A percentile compares a stretch with the other conserved stretches of the same genome.
Conservation (phyloP, 305 asterid genomes). For the Fraxinus xanthoxyloides region DNA sequence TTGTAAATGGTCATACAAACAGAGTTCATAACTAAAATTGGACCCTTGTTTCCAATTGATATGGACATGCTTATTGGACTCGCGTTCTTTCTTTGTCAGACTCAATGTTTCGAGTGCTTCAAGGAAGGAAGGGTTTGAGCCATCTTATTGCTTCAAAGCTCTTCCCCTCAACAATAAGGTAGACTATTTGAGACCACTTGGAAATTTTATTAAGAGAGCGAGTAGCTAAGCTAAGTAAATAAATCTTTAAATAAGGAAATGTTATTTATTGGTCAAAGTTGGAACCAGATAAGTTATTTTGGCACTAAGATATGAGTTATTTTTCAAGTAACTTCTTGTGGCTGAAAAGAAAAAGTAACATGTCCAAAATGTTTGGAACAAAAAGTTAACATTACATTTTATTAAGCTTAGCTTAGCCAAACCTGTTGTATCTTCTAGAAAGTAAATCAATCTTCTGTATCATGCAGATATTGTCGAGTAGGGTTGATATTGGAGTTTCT, state of each 20-base stretch:
- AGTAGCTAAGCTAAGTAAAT: not conserved
- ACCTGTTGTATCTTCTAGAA: not conserved
- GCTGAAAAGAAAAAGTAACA: not conserved
- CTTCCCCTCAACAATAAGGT: slow-evolving; percentile 86
- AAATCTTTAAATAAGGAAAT: not conserved
- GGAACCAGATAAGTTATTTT: not conserved
- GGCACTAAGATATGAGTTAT: not conserved
- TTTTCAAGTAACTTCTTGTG: not conserved
- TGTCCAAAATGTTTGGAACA: not conserved
- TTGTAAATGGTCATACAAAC: not conserved
- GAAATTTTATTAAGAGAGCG: not conserved
- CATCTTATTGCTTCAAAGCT: slow-evolving; percentile 70
- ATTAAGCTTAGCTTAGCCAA: not conserved
- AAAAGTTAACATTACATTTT: not conserved
- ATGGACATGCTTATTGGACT: not conserved
- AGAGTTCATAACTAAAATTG: slow-evolving; percentile 6
- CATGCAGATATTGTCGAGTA: slow-evolving; percentile 73
- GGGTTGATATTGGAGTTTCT: slow-evolving; percentile 76
- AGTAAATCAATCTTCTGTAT: not conserved
- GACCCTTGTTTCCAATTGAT: not conserved
- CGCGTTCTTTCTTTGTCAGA: slow-evolving; percentile 31
- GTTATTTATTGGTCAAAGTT: not conserved
- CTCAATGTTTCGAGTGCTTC: slow-evolving; percentile 33
- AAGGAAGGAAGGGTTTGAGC: slow-evolving; percentile 41
- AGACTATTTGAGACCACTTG: not conserved